Conservation (phyloP, 2,329 filamentous ascomycete genomes). For the Lasiodiplodia gonubiensis region DNA sequence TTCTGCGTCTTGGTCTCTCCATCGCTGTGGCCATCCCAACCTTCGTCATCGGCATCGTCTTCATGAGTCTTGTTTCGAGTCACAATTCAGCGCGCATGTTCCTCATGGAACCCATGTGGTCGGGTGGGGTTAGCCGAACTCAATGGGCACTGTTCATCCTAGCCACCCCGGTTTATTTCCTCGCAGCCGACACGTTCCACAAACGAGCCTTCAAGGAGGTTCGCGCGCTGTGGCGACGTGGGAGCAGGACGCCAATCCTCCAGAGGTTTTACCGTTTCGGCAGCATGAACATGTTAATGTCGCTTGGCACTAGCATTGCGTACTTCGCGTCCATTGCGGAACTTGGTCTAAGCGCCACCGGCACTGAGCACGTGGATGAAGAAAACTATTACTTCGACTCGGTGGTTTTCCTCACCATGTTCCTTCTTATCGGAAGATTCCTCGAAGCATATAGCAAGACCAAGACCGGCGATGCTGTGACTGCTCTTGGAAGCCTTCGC, state of each 20-base stretch:
- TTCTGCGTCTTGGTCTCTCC: slow-evolving; percentile 74
- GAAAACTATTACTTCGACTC: slow-evolving; percentile 78
- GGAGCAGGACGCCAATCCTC: slow-evolving; percentile 73
- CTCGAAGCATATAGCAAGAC: slow-evolving; percentile 92
- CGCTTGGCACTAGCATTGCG: slow-evolving; percentile 83
- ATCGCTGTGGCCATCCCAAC: slow-evolving; percentile 76
- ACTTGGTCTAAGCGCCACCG: slow-evolving; percentile 64
- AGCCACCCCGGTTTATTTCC: slow-evolving; percentile 85
- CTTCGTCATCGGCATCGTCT: slow-evolving; percentile 86
- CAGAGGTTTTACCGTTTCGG: slow-evolving; percentile 89
- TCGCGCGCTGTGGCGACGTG: slow-evolving; percentile 74
- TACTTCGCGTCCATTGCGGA: slow-evolving; percentile 83
- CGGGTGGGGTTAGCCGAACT: slow-evolving; percentile 72
- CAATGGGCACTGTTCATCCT: slow-evolving; percentile 82
- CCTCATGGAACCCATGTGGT: slow-evolving; percentile 72
- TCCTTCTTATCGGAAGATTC: slow-evolving; percentile 75
- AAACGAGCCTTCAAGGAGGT: slow-evolving; percentile 79
- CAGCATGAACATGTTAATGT: slow-evolving; percentile 95
- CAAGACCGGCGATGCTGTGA: slow-evolving; percentile 84
- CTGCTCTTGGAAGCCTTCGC: slow-evolving; percentile 76
- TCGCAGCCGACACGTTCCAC: slow-evolving; percentile 86
- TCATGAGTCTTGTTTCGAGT: slow-evolving; percentile 78
- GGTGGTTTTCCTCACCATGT: slow-evolving; percentile 89
- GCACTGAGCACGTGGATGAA: slow-evolving; percentile 42
- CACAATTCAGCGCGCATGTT: slow-evolving; percentile 65